Evolutionary conservation across 2,329 filamentous ascomycete genomes (phyloP).

Genomic region (Colletotrichum tanaceti): DNA sequence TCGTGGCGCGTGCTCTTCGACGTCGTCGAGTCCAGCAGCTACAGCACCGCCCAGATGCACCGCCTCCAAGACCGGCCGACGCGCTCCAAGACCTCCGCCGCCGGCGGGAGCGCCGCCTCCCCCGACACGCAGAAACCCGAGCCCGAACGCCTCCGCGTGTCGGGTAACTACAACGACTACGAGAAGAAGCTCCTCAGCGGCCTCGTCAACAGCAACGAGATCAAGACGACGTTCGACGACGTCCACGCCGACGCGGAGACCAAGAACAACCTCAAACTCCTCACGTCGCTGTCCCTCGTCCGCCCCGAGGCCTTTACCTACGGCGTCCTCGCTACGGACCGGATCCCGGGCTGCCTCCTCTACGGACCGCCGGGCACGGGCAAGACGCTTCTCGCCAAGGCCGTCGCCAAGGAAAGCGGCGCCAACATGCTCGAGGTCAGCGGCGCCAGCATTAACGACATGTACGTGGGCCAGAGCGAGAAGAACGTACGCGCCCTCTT

Average conservation of each 20-base stretch:
- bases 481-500: conserved; percentile 97
- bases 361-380: conserved; percentile 89
- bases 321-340: conserved; percentile 89
- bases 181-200: conserved; percentile 86
- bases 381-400: conserved; percentile 77
- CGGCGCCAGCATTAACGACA: conserved; percentile 92
- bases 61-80: conserved; percentile 23
- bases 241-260: conserved; percentile 86
- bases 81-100: conserved; percentile 40
- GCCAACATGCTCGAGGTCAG: conserved; percentile 86
- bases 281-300: conserved; percentile 87
- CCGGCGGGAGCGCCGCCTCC: conserved; percentile 24
- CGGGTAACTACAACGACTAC: conserved; percentile 72
- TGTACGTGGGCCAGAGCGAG: conserved; percentile 95
- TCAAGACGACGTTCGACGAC: conserved; percentile 88
- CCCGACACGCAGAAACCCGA: conserved; percentile 32
- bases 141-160: conserved; percentile 37
- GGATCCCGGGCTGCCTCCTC: conserved; percentile 87
- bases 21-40: conserved; percentile 39
- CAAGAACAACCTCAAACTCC: conserved; percentile 85
- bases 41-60: conserved; percentile 32
- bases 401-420: conserved; percentile 75
- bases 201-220: conserved; percentile 82
- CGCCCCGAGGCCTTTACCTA: conserved; percentile 97
- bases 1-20: conserved; percentile 40